Base-by-base conservation (phyloP, 2,329 filamentous ascomycete species). In the Penicillium thymicola region DNA sequence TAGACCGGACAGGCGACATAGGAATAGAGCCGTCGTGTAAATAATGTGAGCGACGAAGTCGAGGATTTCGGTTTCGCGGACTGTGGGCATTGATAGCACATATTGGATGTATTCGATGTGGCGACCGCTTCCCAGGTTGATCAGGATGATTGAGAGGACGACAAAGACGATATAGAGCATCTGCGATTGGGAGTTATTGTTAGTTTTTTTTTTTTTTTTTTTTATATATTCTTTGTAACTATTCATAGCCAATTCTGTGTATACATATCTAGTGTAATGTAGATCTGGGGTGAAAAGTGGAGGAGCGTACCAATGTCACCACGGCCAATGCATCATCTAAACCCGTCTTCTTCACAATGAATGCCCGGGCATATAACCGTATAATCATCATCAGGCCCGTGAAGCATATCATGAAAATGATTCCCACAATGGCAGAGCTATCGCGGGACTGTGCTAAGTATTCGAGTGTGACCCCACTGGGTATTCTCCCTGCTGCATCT, bases 11-110 rank as follows among this genome's bases (percentile, higher is more conserved):
- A 82, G 65, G 13, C 81, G 78, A 56, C 81, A 81, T 11, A 80
- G 62, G 27, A 82, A 71, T 2, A 83, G 72, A 2, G 81, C 74
- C 0, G 76, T 76, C 1, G 79, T 81, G 63, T 83, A 83, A 56
- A 83, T 64, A 23, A 83, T 74, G 64, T 83, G 81, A 16, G 80
- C 79, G 36, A 68, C 66, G 47, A 81, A 82, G 62, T 83, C 81
- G 55, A 80, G 68, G 0, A 79, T 63, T 61, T 83, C 76, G 0
- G 78, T 80, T 10, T 68, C 16, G 36, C 76, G 70, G 32, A 81
- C 70, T 0, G 72, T 75, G 3, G 70, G 55, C 44, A 78, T 63
- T 21, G 76, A 66, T 41, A 82, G 69, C 4, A 82, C 77, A 63
- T 81, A 79, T 64, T 79, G 65, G 32, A 69, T 67, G 43, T 69